Evolutionary conservation across 495 filamentous ascomycete genomes (phyloP).

Genomic region (Aspergillus carlsbadensis): DNA sequence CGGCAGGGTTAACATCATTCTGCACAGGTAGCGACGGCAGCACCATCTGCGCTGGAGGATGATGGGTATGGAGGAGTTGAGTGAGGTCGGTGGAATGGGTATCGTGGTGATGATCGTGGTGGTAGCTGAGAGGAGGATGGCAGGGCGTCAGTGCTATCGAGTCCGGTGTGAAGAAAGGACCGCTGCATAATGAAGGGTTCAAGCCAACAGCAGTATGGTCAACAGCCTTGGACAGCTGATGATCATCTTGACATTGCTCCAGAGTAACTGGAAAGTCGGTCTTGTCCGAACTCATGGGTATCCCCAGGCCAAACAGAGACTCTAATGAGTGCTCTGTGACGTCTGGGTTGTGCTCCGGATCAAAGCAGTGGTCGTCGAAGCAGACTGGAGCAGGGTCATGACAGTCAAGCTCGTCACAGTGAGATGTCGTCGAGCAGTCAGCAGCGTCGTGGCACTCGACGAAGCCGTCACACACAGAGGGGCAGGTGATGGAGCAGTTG

Average conservation of each 20-base stretch:
- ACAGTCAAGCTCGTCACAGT: slow-evolving; percentile 36
- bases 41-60: slow-evolving; percentile 26
- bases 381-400: slow-evolving; percentile 37
- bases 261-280: slow-evolving; percentile 27
- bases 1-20: slow-evolving; percentile 36
- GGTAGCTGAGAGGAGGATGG: slow-evolving; percentile 31
- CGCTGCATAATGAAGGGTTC: slow-evolving; percentile 23
- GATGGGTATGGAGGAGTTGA: slow-evolving; percentile 5
- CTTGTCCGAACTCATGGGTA: slow-evolving; percentile 32
- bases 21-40: slow-evolving; percentile 26
- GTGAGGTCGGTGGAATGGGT: slow-evolving; percentile 17
- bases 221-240: slow-evolving; percentile 24
- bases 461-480: slow-evolving; percentile 45
- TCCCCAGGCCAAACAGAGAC: slow-evolving; percentile 34
- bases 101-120: slow-evolving; percentile 36
- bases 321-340: slow-evolving; percentile 34
- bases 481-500: slow-evolving; percentile 42
- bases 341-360: slow-evolving; percentile 13
- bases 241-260: slow-evolving; percentile 14
- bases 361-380: slow-evolving; percentile 45
- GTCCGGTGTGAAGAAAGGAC: slow-evolving; percentile 27
- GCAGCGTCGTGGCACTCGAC: slow-evolving; percentile 41
- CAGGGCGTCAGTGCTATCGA: slow-evolving; percentile 34
- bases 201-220: slow-evolving; percentile 20
- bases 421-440: slow-evolving; percentile 38